phyloP scores from a whole-genome alignment of 1,139 yeast genomes.

The Hansenula lynferdii region DNA sequence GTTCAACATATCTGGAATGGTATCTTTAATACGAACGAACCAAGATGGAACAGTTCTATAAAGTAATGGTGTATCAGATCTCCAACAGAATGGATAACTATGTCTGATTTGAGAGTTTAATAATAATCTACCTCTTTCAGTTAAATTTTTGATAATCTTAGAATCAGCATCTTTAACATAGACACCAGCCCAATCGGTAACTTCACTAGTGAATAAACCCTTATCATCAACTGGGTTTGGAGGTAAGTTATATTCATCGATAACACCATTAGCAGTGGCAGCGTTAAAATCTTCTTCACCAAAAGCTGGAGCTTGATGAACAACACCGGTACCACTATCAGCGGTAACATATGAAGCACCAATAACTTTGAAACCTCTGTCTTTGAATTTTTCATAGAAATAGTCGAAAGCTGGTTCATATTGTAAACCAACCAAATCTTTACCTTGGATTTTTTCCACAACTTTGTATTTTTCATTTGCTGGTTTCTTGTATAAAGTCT shows the following conservation, averaged over 20 bases:
- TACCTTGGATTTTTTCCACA: slow-evolving; percentile 75
- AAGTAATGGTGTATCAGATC: slow-evolving; percentile 96
- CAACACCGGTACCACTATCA: slow-evolving; percentile 99
- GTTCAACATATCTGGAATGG: slow-evolving; percentile 83
- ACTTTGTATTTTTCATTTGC: slow-evolving; percentile 82
- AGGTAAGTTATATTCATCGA: slow-evolving; percentile 61
- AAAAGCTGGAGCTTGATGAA: slow-evolving; percentile 97
- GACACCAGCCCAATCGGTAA: slow-evolving; percentile 69
- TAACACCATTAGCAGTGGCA: slow-evolving; percentile 71
- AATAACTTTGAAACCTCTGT: slow-evolving; percentile 76
- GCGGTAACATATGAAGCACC: slow-evolving; percentile 80
- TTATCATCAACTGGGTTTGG: slow-evolving; percentile 95
- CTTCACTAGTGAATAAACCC: slow-evolving; percentile 77
- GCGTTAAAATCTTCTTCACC: slow-evolving; percentile 98
- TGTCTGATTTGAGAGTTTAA: slow-evolving; percentile 83
- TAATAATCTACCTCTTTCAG: slow-evolving; percentile 71
- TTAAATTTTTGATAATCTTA: slow-evolving; percentile 76
- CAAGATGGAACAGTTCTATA: slow-evolving; percentile 98
- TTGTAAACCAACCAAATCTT: slow-evolving; percentile 69
- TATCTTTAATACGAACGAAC: slow-evolving; percentile 88
- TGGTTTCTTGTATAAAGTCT: slow-evolving; percentile 89
- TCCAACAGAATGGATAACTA: slow-evolving; percentile 99
- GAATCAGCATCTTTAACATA: slow-evolving; percentile 97
- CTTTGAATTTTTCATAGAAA: slow-evolving; percentile 71
- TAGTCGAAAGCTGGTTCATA: slow-evolving; percentile 83